Evolutionary conservation across 768 basidiomycete species (phyloP).

Genomic region (Baorangia bicolor): DNA sequence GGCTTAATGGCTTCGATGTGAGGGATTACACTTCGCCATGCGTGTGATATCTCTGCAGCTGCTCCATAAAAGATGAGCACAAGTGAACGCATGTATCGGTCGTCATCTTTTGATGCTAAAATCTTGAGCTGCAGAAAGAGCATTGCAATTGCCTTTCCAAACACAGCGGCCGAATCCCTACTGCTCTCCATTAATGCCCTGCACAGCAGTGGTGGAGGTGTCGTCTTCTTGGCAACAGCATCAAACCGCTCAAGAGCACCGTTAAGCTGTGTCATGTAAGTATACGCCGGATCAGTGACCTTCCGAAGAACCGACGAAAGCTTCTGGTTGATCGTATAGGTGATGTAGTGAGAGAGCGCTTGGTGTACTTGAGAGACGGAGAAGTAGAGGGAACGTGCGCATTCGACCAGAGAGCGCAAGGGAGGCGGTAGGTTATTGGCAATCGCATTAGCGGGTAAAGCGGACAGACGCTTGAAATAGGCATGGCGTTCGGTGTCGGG

Average conservation of each 20-base stretch:
- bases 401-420: constrained; percentile 73
- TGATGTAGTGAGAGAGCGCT: constrained; percentile 82
- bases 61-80: constrained; percentile 87
- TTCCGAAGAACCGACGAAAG: constrained; percentile 77
- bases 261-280: constrained; percentile 81
- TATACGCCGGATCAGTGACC: constrained; percentile 81
- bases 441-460: constrained; percentile 59
- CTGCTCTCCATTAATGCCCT: constrained; percentile 79
- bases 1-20: constrained; percentile 70
- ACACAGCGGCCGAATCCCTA: constrained; percentile 77
- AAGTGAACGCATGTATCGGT: constrained; percentile 85
- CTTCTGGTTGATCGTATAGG: constrained; percentile 80
- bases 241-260: constrained; percentile 91
- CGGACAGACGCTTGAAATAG: constrained; percentile 92
- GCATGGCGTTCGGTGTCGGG: constrained; percentile 81
- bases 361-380: constrained; percentile 90
- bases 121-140: constrained; percentile 78
- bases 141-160: constrained; percentile 85
- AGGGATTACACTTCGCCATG: constrained; percentile 79
- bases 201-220: constrained; percentile 72
- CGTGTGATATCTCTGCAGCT: constrained; percentile 79
- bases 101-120: constrained; percentile 71
- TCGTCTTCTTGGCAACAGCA: constrained; percentile 62
- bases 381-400: constrained; percentile 90
- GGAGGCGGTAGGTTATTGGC: constrained; percentile 68